These are phyloP conservation scores for Boletus semigastroideus DNA, from an alignment of 1,284 basidiomycete genomes.

Conservation along the genomic window DNA sequence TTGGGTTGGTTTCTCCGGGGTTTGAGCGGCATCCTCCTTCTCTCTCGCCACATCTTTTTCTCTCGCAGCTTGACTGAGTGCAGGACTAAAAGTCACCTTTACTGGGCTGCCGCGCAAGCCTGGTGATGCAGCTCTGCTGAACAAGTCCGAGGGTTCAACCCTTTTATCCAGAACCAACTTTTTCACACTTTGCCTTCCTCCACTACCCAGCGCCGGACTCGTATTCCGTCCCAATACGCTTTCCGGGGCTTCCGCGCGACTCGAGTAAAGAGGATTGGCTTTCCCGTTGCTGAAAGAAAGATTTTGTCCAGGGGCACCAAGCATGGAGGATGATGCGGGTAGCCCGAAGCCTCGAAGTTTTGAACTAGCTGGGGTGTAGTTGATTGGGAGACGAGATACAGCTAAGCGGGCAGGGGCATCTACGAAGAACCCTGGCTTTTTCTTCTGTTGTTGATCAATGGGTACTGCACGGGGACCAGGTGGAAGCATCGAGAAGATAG, in stretches of 20 bases:
- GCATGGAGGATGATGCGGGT: constrained; percentile 38
- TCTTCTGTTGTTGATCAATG: constrained; percentile 64
- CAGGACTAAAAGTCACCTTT: constrained; percentile 71
- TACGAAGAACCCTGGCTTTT: constrained; percentile 69
- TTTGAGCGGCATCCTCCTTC: constrained; percentile 46
- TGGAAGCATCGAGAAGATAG: constrained; percentile 73
- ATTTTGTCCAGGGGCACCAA: constrained; percentile 32
- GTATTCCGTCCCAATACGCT: constrained; percentile 56
- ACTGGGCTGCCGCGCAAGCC: constrained; percentile 39
- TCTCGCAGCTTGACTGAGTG: constrained; percentile 67
- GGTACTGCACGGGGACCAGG: constrained; percentile 62
- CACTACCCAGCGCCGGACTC: constrained; percentile 70
- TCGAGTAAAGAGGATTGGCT: constrained; percentile 50
- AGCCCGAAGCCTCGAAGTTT: constrained; percentile 71
- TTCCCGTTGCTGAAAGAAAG: constrained; percentile 54
- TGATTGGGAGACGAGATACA: constrained; percentile 55
- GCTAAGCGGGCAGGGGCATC: constrained; percentile 68
- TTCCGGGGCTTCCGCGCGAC: constrained; percentile 51
- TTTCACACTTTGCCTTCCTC: constrained; percentile 86
- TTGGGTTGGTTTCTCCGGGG: constrained; percentile 27
- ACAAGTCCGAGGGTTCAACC: constrained; percentile 68
- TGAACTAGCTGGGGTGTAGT: constrained; percentile 63
- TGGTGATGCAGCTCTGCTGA: constrained; percentile 54
- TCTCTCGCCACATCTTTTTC: constrained; percentile 73
- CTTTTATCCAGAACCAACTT: constrained; percentile 89